A percentile compares a stretch with the other conserved stretches of the same genome.
Conservation (phyloP, 2,329 filamentous ascomycete genomes). For the Colletotrichum musicola region DNA sequence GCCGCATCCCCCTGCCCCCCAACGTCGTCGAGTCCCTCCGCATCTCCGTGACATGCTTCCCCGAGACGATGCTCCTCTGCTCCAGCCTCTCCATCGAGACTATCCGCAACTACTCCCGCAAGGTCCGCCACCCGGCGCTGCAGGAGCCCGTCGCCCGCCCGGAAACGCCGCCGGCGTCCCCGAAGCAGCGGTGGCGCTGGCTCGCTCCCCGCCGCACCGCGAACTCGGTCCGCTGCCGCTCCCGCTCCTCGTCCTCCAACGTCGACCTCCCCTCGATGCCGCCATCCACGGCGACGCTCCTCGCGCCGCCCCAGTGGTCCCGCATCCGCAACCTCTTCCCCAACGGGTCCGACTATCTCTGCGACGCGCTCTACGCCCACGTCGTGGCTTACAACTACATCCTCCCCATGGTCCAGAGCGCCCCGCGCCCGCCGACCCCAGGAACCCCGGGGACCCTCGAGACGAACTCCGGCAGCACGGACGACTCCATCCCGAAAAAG, state of each 20-base stretch:
- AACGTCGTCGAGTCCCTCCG: constrained; percentile 67
- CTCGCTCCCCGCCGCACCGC: constrained; percentile 35
- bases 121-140: constrained; percentile 57
- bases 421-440: constrained; percentile 21
- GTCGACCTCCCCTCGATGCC: constrained; percentile 18
- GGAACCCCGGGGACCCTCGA: constrained; percentile 26
- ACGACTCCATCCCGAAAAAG: constrained; percentile 61
- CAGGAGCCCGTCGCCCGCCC: constrained; percentile 16
- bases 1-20: constrained; percentile 61
- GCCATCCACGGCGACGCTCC: constrained; percentile 21
- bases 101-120: constrained; percentile 67
- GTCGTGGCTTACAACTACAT: constrained; percentile 72
- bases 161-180: constrained; percentile 37
- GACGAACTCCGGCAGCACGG: constrained; percentile 32
- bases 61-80: constrained; percentile 69
- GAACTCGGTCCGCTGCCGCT: constrained; percentile 8
- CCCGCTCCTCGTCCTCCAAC: constrained; percentile 28
- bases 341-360: constrained; percentile 65
- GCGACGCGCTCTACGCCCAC: constrained; percentile 71
- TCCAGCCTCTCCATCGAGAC: constrained; percentile 69
- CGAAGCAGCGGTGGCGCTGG: constrained; percentile 40
- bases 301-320: constrained; percentile 51
- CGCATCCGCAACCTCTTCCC: constrained; percentile 66
- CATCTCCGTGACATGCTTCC: constrained; percentile 68
- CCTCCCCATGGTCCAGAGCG: constrained; percentile 44